A percentile compares a stretch with the other conserved stretches of the same genome.
phyloP scores from a whole-genome alignment of 2,329 filamentous ascomycete genomes.

The Colletotrichum siamense region DNA sequence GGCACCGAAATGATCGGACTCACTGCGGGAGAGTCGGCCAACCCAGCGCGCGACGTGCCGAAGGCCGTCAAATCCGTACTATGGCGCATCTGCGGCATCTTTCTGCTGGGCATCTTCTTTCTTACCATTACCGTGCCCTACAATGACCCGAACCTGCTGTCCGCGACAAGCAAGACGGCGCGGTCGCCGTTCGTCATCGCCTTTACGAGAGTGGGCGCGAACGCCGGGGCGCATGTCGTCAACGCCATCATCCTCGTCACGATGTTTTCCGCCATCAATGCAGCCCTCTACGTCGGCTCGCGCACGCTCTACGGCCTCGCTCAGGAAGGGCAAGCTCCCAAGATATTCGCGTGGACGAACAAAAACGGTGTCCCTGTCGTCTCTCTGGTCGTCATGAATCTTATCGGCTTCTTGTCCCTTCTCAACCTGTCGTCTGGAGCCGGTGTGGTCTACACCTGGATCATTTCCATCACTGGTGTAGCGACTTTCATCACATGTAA shows the following conservation, averaged over 20 bases:
- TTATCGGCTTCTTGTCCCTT: constrained; percentile 20
- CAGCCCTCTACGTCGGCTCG: constrained; percentile 59
- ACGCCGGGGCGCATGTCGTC: constrained; percentile 58
- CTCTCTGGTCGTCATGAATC: constrained; percentile 20
- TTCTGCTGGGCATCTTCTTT: constrained; percentile 55
- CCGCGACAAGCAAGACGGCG: constrained; percentile 46
- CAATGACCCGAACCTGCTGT: constrained; percentile 54
- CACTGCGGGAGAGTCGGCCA: constrained; percentile 32
- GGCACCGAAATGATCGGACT: constrained; percentile 26
- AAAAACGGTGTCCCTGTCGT: constrained; percentile 42
- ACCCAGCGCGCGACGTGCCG: constrained; percentile 49
- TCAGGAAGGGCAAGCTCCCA: constrained; percentile 54
- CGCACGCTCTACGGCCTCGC: constrained; percentile 62
- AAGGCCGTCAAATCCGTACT: constrained; percentile 28
- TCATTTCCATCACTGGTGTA: neutral
- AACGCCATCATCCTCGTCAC: constrained; percentile 61
- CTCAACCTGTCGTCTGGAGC: constrained; percentile 18
- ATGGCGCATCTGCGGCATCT: constrained; percentile 39
- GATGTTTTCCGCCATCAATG: constrained; percentile 55
- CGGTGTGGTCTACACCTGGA: neutral
- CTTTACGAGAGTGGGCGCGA: constrained; percentile 56
- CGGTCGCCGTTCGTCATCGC: constrained; percentile 56
- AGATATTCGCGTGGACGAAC: constrained; percentile 55
- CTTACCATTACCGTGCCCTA: constrained; percentile 59
- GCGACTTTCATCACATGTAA: constrained; percentile 1